Percentiles rank a stretch among this genome's conserved stretches.
Evolutionary conservation across 768 basidiomycete species (phyloP).

Genomic region (Agrocybe pediades): DNA sequence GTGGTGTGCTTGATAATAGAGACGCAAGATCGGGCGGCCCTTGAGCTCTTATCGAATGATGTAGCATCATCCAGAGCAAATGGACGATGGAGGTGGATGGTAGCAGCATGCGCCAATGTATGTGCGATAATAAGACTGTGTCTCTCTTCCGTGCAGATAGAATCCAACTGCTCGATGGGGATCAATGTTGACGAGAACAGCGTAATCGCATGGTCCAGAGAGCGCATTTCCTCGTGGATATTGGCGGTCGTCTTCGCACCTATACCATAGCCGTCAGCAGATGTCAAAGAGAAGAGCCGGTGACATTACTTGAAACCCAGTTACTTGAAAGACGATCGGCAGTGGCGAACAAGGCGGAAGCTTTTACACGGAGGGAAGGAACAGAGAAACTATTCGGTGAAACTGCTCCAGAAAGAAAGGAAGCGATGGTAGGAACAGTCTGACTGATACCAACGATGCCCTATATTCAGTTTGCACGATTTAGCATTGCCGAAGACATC

Average conservation of each 20-base stretch:
- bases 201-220: conserved; percentile 63
- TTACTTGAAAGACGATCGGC: conserved; percentile 61
- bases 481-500: conserved; percentile 1
- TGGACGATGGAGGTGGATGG: conserved; percentile 64
- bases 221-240: conserved; percentile 59
- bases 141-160: conserved; percentile 56
- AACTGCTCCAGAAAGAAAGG: conserved; percentile 63
- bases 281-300: not conserved
- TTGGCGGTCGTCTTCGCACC: conserved; percentile 46
- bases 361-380: conserved; percentile 69
- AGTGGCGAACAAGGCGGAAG: conserved; percentile 72
- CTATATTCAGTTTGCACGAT: conserved; percentile 35
- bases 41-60: conserved; percentile 67
- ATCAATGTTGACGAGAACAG: conserved; percentile 66
- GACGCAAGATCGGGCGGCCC: conserved; percentile 61
- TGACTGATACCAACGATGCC: conserved; percentile 55
- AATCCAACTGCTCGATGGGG: conserved; percentile 64
- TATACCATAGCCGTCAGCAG: conserved; percentile 19
- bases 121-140: conserved; percentile 61
- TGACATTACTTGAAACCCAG: conserved; percentile 59
- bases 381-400: conserved; percentile 62
- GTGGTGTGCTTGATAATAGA: conserved; percentile 62
- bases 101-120: conserved; percentile 66
- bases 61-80: conserved; percentile 60
- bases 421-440: conserved; percentile 58